Evolutionary conservation across 306 rosid genomes (phyloP), one percentile per base, ranked within the genome.

Genomic region (apple (Malus domestica)): DNA sequence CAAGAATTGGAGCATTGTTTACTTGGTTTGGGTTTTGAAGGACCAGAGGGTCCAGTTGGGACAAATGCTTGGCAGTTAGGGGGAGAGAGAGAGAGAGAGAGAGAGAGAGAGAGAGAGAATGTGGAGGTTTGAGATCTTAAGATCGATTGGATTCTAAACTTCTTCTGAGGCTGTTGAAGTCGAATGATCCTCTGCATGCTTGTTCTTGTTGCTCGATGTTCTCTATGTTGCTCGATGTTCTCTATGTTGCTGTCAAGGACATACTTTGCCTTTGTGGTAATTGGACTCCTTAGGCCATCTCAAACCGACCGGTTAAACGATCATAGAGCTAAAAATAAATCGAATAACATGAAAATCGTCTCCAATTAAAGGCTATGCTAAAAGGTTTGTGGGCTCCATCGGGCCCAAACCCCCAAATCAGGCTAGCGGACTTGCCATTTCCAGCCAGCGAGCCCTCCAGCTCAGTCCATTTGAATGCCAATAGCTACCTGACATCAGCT

Each of bases 1-100:
- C 68, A 89, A 38, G 27, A 80, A 82, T 23, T 88, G 83, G 27
- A 81, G 78, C 87, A 89, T 83, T 60, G 82, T 90, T 22, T n/a
- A 1, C 7, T 5, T 51, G 9, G 20, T 18, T 29, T 30, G 67
- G 54, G 46, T 72, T 57, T 35, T 25, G 0, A 3, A 25, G 1
- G 35, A 58, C 7, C n/a, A 52, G 65, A 70, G 46, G 5, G 66
- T 61, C 10, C 35, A 6, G 19, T 12, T 60, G 18, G 35, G 66
- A 4, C 66, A 13, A 61, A 27, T 27, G 35, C 20, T 58, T 22
- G 14, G 15, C 14, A 10, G 15, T 57, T n/a, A 27, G 29, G 25
- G 25, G 1, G 32, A 30, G 33, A 30, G 20, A 49, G 3, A 49
- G 16, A 62, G 22, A 30, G 0, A 15, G 30, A 29, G 3, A 30